These are phyloP conservation scores for Inga laurina DNA, from an alignment of 306 rosid genomes.

Conservation along the genomic window DNA sequence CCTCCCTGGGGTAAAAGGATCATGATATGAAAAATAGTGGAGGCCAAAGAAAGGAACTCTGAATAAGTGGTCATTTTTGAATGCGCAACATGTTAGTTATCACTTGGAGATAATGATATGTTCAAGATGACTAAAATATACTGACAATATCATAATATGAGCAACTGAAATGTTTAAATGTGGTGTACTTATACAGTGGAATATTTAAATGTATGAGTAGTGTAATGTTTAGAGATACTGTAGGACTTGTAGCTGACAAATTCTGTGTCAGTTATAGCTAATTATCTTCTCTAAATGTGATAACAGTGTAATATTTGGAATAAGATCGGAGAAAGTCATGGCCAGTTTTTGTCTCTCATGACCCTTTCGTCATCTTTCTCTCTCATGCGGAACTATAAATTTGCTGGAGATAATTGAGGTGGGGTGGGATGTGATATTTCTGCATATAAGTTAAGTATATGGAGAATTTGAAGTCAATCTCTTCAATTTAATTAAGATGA, in stretches of 20 bases:
- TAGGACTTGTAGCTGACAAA: slow-evolving; percentile 95
- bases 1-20: not conserved
- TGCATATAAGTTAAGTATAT: not conserved
- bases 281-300: slow-evolving; percentile 97
- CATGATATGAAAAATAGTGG: not conserved
- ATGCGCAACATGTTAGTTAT: not conserved
- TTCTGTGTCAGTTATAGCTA: slow-evolving; percentile 86
- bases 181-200: too few species aligned
- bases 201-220: too few species aligned
- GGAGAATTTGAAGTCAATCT: slow-evolving; percentile 18
- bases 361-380: not conserved
- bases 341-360: too few species aligned
- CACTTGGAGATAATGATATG: not conserved
- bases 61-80: not conserved
- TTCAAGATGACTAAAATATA: not conserved
- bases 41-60: not conserved
- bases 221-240: slow-evolving; percentile 11
- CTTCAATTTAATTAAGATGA: not conserved
- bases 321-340: not conserved
- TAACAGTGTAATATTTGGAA: slow-evolving; percentile 16
- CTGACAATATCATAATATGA: not conserved
- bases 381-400: not conserved
- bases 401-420: not conserved
- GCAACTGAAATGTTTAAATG: not conserved
- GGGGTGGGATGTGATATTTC: not conserved